phyloP scores from a whole-genome alignment of 2,329 filamentous ascomycete genomes.

The Colletotrichum truncatum region DNA sequence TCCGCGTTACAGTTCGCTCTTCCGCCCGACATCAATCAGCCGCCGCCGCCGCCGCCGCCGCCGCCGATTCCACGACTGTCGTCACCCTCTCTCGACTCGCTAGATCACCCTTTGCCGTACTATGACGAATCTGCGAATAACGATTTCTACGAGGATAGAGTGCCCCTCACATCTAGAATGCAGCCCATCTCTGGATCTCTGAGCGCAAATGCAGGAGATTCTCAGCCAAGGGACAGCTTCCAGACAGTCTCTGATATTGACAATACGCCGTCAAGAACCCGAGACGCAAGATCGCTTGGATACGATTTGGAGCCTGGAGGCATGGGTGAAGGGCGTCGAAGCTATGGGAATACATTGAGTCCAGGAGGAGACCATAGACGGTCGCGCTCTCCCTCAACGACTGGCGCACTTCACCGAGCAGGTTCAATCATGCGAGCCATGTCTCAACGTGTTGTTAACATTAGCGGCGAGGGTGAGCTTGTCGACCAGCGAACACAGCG shows the following conservation, averaged over 20 bases:
- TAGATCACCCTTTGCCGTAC: conserved; percentile 42
- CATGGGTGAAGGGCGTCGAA: conserved; percentile 58
- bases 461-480: conserved; percentile 90
- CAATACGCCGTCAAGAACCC: conserved; percentile 60
- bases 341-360: conserved; percentile 65
- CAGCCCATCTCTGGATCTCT: conserved; percentile 64
- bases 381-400: conserved; percentile 71
- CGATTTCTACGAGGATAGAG: conserved; percentile 63
- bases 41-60: conserved; percentile 29
- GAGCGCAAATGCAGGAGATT: conserved; percentile 48
- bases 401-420: conserved; percentile 73
- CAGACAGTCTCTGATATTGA: conserved; percentile 65
- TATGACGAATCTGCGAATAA: conserved; percentile 43
- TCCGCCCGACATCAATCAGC: conserved; percentile 58
- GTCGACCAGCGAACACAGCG: conserved; percentile 77
- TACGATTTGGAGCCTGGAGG: conserved; percentile 66
- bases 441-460: conserved; percentile 97
- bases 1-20: conserved; percentile 63
- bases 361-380: conserved; percentile 58
- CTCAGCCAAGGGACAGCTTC: conserved; percentile 62
- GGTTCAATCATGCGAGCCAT: conserved; percentile 84
- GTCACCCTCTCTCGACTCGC: conserved; percentile 38
- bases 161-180: conserved; percentile 64
- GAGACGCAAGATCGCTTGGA: conserved; percentile 63
- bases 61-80: conserved; percentile 14